phyloP scores from a whole-genome alignment of 495 filamentous ascomycete species.

The Neurospora intermedia region DNA sequence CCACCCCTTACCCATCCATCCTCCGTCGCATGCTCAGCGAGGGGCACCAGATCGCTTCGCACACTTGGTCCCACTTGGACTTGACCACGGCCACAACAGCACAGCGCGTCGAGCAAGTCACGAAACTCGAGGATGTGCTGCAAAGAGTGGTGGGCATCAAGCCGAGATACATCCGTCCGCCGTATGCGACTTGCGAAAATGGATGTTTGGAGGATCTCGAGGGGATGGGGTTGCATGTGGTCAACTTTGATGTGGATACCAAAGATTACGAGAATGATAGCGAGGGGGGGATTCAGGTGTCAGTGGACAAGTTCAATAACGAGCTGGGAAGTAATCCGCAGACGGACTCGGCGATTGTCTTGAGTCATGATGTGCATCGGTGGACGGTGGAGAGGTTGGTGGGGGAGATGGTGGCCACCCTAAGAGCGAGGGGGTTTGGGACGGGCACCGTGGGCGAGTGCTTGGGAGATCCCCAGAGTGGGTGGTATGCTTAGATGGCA shows the following conservation, averaged over 20 bases:
- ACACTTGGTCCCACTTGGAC: slow-evolving; percentile 31
- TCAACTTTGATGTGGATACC: slow-evolving; percentile 34
- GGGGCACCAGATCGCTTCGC: slow-evolving; percentile 25
- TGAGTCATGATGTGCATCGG: slow-evolving; percentile 30
- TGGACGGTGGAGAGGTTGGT: slow-evolving; percentile 24
- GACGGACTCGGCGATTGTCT: slow-evolving; percentile 17
- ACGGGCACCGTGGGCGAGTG: slow-evolving; percentile 51
- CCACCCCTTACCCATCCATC: slow-evolving; percentile 21
- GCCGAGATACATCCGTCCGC: slow-evolving; percentile 36
- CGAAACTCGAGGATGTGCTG: slow-evolving; percentile 18
- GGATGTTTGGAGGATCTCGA: slow-evolving; percentile 20
- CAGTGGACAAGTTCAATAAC: slow-evolving; percentile 17
- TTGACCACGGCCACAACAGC: slow-evolving; percentile 10
- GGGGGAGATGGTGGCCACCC: slow-evolving; percentile 20
- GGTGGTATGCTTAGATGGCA: slow-evolving; percentile 43
- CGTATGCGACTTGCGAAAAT: slow-evolving; percentile 24
- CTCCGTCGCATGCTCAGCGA: slow-evolving; percentile 20
- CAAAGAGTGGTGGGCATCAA: slow-evolving; percentile 21
- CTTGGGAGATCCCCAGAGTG: slow-evolving; percentile 41
- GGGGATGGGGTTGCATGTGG: slow-evolving; percentile 29
- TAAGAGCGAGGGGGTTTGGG: slow-evolving; percentile 16
- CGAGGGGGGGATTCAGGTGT: slow-evolving; percentile 7
- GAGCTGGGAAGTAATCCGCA: slow-evolving; percentile 11
- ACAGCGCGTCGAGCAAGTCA: slow-evolving; percentile 18
- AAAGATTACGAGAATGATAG: slow-evolving; percentile 27